A percentile compares a stretch with the other conserved stretches of the same genome.
phyloP scores from a whole-genome alignment of 2,329 filamentous ascomycete genomes.

The Colletotrichum plurivorum region DNA sequence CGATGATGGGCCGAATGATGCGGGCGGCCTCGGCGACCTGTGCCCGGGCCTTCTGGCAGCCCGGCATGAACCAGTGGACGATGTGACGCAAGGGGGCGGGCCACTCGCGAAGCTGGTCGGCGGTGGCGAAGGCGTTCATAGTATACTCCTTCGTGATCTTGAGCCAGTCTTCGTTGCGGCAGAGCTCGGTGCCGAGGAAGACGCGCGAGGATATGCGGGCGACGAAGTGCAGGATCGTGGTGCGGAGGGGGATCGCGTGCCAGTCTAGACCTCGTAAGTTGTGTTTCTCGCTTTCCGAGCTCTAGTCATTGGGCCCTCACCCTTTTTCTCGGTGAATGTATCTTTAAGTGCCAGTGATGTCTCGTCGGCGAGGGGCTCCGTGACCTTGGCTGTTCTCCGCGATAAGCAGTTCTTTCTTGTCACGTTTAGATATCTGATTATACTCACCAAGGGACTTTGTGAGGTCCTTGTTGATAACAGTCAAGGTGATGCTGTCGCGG shows the following conservation, averaged over 20 bases:
- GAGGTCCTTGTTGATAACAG: conserved; percentile 29
- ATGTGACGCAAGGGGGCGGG: conserved; percentile 56
- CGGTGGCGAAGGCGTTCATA: conserved; percentile 52
- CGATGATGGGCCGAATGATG: conserved; percentile 52
- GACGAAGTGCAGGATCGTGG: conserved; percentile 49
- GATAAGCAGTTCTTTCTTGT: background rate
- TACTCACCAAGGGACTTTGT: conserved; percentile 22
- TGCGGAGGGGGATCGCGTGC: conserved; percentile 27
- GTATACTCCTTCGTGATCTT: conserved; percentile 60
- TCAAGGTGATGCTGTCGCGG: conserved; percentile 5
- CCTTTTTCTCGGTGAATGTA: conserved; percentile 8
- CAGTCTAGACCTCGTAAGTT: conserved; percentile 46
- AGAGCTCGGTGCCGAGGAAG: conserved; percentile 61
- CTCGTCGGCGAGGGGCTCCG: conserved; percentile 28
- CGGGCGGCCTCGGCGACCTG: conserved; percentile 53
- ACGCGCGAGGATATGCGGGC: conserved; percentile 64
- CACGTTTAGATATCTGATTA: too few species aligned
- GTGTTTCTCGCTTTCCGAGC: too few species aligned
- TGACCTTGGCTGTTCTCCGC: conserved; percentile 23
- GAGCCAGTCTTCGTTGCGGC: conserved; percentile 63
- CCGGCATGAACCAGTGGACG: conserved; percentile 60
- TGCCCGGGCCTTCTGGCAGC: conserved; percentile 52
- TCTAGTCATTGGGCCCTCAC: too few species aligned
- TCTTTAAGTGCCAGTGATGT: conserved; percentile 7
- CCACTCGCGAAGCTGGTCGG: conserved; percentile 55